phyloP scores from a whole-genome alignment of 257 asterid species.

The Buddleja alternifolia region DNA sequence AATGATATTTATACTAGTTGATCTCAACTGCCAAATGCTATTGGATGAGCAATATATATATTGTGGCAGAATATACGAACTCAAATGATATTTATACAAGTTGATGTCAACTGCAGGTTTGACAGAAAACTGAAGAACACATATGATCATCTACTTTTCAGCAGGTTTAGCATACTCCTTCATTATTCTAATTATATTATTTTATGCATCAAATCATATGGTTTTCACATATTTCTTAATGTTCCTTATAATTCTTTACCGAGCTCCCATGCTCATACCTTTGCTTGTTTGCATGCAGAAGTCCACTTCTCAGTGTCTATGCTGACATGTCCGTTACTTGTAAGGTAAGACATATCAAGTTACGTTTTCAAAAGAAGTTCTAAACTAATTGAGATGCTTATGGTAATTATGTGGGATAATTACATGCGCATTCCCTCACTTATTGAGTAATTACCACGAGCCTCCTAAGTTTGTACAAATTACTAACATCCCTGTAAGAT shows the following conservation, averaged over 20 bases:
- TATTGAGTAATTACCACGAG: too few species aligned
- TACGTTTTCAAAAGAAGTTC: background rate
- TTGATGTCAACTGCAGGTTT: constrained; percentile 66
- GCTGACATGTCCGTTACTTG: constrained; percentile 99
- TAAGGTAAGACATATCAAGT: constrained; percentile 58
- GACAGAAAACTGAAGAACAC: constrained; percentile 93
- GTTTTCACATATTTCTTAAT: too few species aligned
- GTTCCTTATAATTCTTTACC: background rate
- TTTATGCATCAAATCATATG: too few species aligned
- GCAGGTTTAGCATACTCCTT: constrained; percentile 60
- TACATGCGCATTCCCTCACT: too few species aligned
- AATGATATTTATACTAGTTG: too few species aligned
- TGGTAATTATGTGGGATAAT: background rate
- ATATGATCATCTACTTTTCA: constrained; percentile 87
- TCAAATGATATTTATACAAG: background rate
- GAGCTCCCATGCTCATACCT: constrained; percentile 18
- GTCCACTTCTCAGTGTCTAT: constrained; percentile 94
- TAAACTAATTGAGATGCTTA: background rate
- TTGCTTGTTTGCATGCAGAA: constrained; percentile 59
- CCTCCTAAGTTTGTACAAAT: too few species aligned
- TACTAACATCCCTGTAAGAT: too few species aligned
- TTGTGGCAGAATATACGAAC: too few species aligned
- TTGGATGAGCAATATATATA: too few species aligned
- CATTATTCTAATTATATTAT: background rate
- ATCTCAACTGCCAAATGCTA: too few species aligned